Evolutionary conservation across 176 grass and related monocot species (phyloP).

Genomic region (Avena sativa): DNA sequence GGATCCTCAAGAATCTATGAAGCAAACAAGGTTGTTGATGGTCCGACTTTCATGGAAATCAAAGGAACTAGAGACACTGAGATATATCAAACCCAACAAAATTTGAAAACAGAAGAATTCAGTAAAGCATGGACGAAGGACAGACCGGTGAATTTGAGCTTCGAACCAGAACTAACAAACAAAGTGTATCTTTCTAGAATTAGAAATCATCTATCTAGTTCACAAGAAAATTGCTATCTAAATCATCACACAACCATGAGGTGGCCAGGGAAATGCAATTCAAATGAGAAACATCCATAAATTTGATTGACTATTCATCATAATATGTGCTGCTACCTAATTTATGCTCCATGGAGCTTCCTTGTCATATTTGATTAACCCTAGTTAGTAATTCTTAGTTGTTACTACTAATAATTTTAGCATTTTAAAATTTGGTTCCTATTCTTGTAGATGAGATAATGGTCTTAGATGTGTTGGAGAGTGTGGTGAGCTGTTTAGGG

Average conservation of each 20-base stretch:
- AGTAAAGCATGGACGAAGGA: conserved; percentile 27
- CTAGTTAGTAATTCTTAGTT: conserved; percentile 19
- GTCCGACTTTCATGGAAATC: conserved; percentile 35
- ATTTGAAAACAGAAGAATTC: conserved; percentile 47
- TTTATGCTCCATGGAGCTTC: conserved; percentile 20
- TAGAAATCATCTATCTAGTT: background rate
- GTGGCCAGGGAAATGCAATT: background rate
- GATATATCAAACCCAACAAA: conserved; percentile 24
- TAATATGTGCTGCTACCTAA: conserved; percentile 15
- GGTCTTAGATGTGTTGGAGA: conserved; percentile 62
- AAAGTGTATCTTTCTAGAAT: conserved; percentile 21
- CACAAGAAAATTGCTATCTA: background rate
- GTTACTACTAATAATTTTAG: conserved; percentile 23
- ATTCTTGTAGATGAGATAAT: conserved; percentile 60
- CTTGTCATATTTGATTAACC: conserved; percentile 8
- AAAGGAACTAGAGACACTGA: conserved; percentile 20
- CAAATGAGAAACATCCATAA: conserved; percentile 20
- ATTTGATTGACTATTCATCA: conserved; percentile 15
- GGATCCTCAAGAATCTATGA: conserved; percentile 48
- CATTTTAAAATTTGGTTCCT: background rate
- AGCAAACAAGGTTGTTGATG: conserved; percentile 36
- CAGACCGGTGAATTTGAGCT: conserved; percentile 36
- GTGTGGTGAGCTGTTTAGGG: conserved; percentile 25
- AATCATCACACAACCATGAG: background rate
- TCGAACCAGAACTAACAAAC: background rate